Evolutionary conservation across 225 moss, liverwort and hornwort genomes (phyloP), one percentile per base, ranked within the genome.

Genomic region (Neckera pumila): DNA sequence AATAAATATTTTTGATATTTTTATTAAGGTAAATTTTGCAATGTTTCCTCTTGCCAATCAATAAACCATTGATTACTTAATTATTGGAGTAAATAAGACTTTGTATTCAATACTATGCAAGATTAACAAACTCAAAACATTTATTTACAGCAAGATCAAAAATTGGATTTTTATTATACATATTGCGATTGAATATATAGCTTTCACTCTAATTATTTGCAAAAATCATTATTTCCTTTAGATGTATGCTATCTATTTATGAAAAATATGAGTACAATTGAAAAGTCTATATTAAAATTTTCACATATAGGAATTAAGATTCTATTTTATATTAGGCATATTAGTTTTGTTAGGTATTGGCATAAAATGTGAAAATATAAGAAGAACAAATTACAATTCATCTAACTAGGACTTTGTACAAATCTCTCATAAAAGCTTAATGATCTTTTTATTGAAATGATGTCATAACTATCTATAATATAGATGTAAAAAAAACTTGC

Each of bases 401-500:
- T 30, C 3, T 8, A 20, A 28, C 6, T 40, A 12, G 4, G 6
- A 13, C 9, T 59, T 43, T 20, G 12, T 31, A 0, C 42, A 40
- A 60, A 30, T n/a, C 12, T 59, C 5, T 3, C 0, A 8, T 28
- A 27, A 58, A 59, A 59, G 12, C 0, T 8, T 8, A 17, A 7
- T 17, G 16, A 3, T 47, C 47, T 16, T 18, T 23, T 9, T 25
- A 82, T 45, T 18, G 2, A 25, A 59, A 40, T 28, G 14, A 54
- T 42, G 7, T 57, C 26, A 27, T 47, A 26, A 19, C 1, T 74
- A 60, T 19, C 1, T 30, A 13, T 31, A 31, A 10, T 28, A 21
- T 4, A 42, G 2, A 61, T 31, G 21, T 43, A 1, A 21, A 1
- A 9, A 60, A 40, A 60, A 40, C 2, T 0, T 1, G 3, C 9